These are phyloP conservation scores for Ogataea ganodermae DNA, from an alignment of 805 yeast species.

Conservation along the genomic window DNA sequence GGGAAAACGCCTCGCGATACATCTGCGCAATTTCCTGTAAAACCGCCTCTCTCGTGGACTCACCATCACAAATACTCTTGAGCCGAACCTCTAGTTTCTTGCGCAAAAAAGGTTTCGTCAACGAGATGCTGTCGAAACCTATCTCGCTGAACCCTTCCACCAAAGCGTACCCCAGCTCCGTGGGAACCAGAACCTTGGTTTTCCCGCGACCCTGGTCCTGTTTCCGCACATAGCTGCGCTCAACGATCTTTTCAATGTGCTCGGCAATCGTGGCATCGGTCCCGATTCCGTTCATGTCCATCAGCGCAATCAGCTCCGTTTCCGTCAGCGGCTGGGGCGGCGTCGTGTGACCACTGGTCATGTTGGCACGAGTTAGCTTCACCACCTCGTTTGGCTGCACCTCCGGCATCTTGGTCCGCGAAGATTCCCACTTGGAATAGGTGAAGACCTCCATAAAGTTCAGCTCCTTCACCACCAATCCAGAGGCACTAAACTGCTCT, in stretches of 20 bases:
- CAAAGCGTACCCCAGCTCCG: conserved; percentile 79
- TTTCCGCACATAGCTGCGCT: conserved; percentile 65
- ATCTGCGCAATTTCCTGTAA: conserved; percentile 52
- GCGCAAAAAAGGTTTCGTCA: conserved; percentile 88
- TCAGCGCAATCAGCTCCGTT: conserved; percentile 83
- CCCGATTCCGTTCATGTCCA: conserved; percentile 98
- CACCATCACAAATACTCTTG: conserved; percentile 68
- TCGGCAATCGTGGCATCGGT: conserved; percentile 99
- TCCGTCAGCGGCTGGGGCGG: conserved; percentile 89
- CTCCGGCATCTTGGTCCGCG: conserved; percentile 58
- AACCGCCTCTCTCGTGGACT: conserved; percentile 52
- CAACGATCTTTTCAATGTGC: conserved; percentile 80
- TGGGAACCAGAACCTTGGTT: conserved; percentile 62
- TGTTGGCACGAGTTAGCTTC: conserved; percentile 53
- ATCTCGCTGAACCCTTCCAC: conserved; percentile 86
- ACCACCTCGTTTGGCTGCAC: conserved; percentile 60
- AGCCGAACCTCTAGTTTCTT: conserved; percentile 71
- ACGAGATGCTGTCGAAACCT: conserved; percentile 66
- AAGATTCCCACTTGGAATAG: conserved; percentile 77
- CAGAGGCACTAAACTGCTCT: conserved; percentile 73
- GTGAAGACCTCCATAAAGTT: conserved; percentile 82
- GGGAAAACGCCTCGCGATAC: conserved; percentile 62
- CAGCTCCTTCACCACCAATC: conserved; percentile 67
- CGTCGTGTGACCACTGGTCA: conserved; percentile 74
- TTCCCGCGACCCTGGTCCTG: conserved; percentile 39